These are phyloP conservation scores for Neoscytalidium dimidiatum DNA, from an alignment of 2,329 filamentous ascomycete species.

Conservation along the genomic window DNA sequence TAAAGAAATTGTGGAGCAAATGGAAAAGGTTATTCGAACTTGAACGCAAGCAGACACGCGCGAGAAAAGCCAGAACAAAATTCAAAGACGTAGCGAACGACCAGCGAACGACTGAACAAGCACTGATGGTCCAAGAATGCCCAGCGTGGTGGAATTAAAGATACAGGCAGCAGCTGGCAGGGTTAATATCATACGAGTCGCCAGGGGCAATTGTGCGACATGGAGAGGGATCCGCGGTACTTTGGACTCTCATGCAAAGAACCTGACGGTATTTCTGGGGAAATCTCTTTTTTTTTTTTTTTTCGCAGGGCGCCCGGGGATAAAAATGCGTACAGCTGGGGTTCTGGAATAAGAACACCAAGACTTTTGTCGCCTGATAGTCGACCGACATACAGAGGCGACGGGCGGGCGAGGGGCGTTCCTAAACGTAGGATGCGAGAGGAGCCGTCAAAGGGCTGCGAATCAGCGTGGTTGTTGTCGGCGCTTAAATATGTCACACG, in stretches of 20 bases:
- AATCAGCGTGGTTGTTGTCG: neutral
- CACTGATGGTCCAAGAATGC: neutral
- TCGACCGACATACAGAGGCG: neutral
- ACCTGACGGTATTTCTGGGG: neutral
- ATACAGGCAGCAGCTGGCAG: neutral
- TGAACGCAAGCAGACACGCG: neutral
- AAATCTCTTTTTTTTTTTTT: neutral
- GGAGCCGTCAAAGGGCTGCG: neutral
- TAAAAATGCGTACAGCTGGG: neutral
- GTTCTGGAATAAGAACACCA: neutral
- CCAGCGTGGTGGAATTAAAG: neutral
- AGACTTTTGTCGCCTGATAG: neutral
- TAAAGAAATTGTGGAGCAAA: too few species aligned
- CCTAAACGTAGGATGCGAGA: conserved; percentile 1
- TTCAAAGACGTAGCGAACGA: neutral
- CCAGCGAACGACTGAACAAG: neutral
- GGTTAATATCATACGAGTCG: neutral
- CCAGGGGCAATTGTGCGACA: neutral
- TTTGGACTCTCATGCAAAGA: neutral
- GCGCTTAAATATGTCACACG: conserved; percentile 1
- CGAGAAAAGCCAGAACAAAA: neutral
- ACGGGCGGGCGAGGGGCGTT: neutral
- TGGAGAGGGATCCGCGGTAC: neutral
- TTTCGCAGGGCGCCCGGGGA: neutral
- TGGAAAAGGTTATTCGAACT: too few species aligned